Evolutionary conservation across 768 basidiomycete species (phyloP).

Genomic region (Coprinopsis marcescibilis): DNA sequence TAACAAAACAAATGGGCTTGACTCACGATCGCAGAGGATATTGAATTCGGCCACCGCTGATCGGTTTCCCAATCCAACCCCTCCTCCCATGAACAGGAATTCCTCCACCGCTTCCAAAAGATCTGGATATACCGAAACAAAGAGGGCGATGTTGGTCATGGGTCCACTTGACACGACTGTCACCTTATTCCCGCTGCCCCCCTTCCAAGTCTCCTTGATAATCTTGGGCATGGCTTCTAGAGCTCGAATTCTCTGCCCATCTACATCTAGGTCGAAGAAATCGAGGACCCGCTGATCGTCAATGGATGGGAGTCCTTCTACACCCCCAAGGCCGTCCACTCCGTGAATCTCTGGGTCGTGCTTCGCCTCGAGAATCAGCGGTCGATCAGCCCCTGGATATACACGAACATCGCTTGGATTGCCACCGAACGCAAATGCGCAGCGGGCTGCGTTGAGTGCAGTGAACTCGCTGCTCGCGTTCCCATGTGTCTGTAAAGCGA

Average conservation of each 20-base stretch:
- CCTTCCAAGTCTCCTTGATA: constrained; percentile 50
- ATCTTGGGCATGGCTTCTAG: constrained; percentile 63
- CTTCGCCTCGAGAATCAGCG: constrained; percentile 55
- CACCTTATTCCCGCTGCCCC: constrained; percentile 53
- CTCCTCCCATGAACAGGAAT: constrained; percentile 90
- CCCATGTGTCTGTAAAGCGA: constrained; percentile 61
- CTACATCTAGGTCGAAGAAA: constrained; percentile 38
- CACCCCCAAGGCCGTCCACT: constrained; percentile 75
- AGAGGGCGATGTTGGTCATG: constrained; percentile 77
- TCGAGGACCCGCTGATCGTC: constrained; percentile 44
- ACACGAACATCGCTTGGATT: constrained; percentile 45
- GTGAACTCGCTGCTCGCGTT: constrained; percentile 64
- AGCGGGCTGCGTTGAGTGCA: constrained; percentile 68
- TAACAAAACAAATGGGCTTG: neutral
- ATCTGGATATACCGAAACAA: constrained; percentile 51
- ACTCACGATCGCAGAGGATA: constrained; percentile 75
- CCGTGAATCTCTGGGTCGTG: constrained; percentile 82
- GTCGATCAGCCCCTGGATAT: constrained; percentile 64
- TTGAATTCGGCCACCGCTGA: constrained; percentile 81
- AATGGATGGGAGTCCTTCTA: constrained; percentile 61
- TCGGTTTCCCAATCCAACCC: constrained; percentile 76
- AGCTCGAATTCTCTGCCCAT: constrained; percentile 44
- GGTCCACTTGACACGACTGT: constrained; percentile 75
- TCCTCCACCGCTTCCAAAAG: constrained; percentile 54
- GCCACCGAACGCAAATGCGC: constrained; percentile 71